Conservation (phyloP, 73 alveolate species). For the Paramecium octaurelia region DNA sequence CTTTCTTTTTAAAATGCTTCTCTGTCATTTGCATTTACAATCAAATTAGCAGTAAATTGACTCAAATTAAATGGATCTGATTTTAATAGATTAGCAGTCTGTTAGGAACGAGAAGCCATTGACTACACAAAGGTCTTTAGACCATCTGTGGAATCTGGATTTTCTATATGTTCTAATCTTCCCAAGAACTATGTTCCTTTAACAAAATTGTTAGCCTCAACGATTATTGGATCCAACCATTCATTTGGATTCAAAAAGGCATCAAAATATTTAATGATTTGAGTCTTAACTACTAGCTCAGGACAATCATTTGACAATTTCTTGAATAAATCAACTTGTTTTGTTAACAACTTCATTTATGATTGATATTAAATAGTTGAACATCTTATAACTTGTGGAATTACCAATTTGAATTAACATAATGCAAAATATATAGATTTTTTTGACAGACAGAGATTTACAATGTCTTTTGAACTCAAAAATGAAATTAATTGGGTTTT, state of each 20-base stretch:
- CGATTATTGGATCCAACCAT: not conserved
- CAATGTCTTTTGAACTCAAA: not conserved
- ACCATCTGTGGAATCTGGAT: slow-evolving; percentile 13
- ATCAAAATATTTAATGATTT: not conserved
- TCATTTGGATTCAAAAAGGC: not conserved
- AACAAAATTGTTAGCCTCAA: not conserved
- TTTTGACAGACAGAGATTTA: not conserved
- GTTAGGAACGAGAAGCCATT: not conserved
- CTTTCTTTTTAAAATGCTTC: not conserved
- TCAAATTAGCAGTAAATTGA: not conserved
- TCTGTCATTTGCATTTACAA: not conserved
- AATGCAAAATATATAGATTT: slow-evolving; percentile 20
- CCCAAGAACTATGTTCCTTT: slow-evolving; percentile 3
- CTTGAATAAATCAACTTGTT: slow-evolving; percentile 20
- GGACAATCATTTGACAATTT: slow-evolving; percentile 21
- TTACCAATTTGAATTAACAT: not conserved
- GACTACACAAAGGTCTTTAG: not conserved
- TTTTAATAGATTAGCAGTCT: not conserved
- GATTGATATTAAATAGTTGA: not conserved
- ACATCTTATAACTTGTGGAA: not conserved
- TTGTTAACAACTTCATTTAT: slow-evolving; percentile 22
- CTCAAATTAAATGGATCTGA: not conserved
- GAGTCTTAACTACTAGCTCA: not conserved
- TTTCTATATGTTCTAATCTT: not conserved
- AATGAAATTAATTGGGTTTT: not conserved